Percentiles rank a stretch among this genome's conserved stretches.
Conservation (phyloP, 805 yeast genomes). For the Isabelozyma gotoi region DNA sequence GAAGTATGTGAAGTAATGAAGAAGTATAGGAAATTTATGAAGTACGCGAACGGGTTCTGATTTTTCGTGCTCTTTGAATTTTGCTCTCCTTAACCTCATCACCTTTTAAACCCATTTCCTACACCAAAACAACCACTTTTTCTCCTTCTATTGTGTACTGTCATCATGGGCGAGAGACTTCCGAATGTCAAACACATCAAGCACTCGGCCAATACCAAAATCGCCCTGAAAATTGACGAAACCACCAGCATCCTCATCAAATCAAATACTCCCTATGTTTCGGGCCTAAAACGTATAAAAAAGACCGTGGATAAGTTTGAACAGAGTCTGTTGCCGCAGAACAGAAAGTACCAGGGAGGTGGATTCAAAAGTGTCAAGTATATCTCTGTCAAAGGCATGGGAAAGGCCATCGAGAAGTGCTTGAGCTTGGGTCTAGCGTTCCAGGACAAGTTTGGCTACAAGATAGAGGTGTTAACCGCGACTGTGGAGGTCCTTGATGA, state of each 20-base stretch:
- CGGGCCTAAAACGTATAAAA: conserved; percentile 66
- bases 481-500: conserved; percentile 76
- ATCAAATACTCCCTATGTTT: conserved; percentile 65
- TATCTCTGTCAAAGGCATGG: conserved; percentile 72
- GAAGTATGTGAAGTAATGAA: no score
- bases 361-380: conserved; percentile 41
- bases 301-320: conserved; percentile 49
- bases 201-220: conserved; percentile 51
- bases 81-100: background rate
- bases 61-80: no score
- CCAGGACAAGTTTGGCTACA: conserved; percentile 47
- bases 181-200: conserved; percentile 29
- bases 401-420: conserved; percentile 60
- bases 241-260: conserved; percentile 58
- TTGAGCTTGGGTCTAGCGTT: conserved; percentile 63
- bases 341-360: conserved; percentile 26
- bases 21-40: no score
- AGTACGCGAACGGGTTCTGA: no score
- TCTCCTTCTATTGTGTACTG: no score
- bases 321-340: conserved; percentile 14
- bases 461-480: conserved; percentile 62
- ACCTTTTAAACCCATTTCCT: background rate
- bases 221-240: conserved; percentile 41
- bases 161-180: background rate
- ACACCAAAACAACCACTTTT: no score